phyloP scores from a whole-genome alignment of 805 yeast species.

The Nakazawaea wickerhamii region DNA sequence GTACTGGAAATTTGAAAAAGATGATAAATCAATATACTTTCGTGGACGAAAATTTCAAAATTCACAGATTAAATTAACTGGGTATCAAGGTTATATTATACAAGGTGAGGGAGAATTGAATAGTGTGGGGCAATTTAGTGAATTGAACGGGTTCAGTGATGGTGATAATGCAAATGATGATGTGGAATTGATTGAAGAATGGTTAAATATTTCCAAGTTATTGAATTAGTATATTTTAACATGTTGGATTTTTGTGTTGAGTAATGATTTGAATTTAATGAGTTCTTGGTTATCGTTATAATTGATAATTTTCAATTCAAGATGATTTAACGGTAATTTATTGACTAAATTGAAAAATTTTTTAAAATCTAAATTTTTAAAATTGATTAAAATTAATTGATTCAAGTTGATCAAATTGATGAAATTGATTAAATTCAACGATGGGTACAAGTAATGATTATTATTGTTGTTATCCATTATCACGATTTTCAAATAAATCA shows the following conservation, averaged over 20 bases:
- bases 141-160: constrained; percentile 5
- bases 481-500: neutral
- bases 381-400: constrained; percentile 4
- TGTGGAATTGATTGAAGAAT: constrained; percentile 14
- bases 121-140: constrained; percentile 1
- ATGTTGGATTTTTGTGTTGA: neutral
- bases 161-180: neutral
- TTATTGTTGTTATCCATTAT: neutral
- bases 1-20: neutral
- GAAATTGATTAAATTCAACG: constrained; percentile 10
- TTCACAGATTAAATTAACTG: neutral
- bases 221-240: constrained; percentile 17
- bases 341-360: constrained; percentile 2
- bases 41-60: constrained; percentile 11
- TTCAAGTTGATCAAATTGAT: constrained; percentile 5
- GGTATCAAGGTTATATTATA: constrained; percentile 1
- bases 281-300: constrained; percentile 12
- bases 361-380: constrained; percentile 12
- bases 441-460: constrained; percentile 10
- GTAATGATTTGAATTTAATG: neutral
- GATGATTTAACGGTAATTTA: neutral
- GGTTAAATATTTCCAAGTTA: constrained; percentile 21
- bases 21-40: neutral
- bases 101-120: neutral
- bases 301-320: constrained; percentile 7